Base-by-base conservation (phyloP, 345 rosid genomes). In the Trapa incisa region DNA sequence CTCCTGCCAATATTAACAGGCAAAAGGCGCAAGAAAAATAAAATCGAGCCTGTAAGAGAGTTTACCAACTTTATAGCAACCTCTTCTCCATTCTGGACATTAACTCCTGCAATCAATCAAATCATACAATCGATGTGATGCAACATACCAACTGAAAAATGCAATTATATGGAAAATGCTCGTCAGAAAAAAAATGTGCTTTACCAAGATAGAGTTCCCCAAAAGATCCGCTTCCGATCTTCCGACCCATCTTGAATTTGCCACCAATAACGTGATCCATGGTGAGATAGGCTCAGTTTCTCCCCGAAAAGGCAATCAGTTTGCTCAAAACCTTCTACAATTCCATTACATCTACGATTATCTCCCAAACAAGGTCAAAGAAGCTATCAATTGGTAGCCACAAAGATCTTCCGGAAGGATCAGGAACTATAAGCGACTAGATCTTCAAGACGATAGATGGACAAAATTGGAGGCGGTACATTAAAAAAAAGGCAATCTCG, bases 21-120 rank as follows among this genome's bases (percentile, higher is more conserved):
- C 33, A n/a, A 22, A 22, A 22, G 6, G 6, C 33, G 22, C 60
- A 22, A 22, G 4, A 3, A 54, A n/a, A 1, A 11, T 4, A 54
- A 54, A n/a, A 15, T n/a, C 9, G 12, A 54, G 35, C 11, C 10
- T 54, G 32, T 54, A 33, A 1, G 60, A n/a, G 60, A n/a, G 22
- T 82, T 54, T 81, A 89, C 96, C 91, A 87, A 78, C 86, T 89
- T 89, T 71, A 87, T 88, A 61, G 93, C 96, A 61, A 87, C 91
- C 76, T 89, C 96, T 73, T 89, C 96, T 64, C 93, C 93, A 68
- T 80, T 84, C 80, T 87, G 88, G 47, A 75, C 77, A 80, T 89
- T 87, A 70, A 79, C 81, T 70, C 96, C 96, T 89, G 69, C 65
- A 67, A 50, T 16, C 32, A 54, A 47, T 41, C 67, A 32, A 41